phyloP scores from a whole-genome alignment of 345 rosid species.

The Balakata baccata region DNA sequence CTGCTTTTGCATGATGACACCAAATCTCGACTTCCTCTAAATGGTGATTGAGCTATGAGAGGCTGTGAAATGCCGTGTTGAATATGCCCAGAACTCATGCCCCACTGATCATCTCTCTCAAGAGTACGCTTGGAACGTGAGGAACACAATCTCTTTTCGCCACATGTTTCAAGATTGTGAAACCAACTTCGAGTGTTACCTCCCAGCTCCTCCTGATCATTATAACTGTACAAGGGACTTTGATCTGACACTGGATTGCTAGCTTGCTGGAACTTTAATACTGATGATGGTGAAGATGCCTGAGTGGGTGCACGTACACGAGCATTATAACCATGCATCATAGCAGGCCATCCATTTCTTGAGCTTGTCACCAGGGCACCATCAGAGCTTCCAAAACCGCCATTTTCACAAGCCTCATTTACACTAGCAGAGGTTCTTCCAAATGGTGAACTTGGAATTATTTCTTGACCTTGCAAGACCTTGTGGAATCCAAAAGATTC shows the following conservation, averaged over 20 bases:
- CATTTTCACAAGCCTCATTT: conserved; percentile 40
- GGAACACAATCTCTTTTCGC: conserved; percentile 22
- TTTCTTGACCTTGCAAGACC: conserved; percentile 99
- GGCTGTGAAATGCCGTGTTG: conserved; percentile 31
- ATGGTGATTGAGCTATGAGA: conserved; percentile 25
- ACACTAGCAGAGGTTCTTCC: conserved; percentile 23
- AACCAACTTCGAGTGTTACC: conserved; percentile 15
- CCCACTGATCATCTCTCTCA: conserved; percentile 19
- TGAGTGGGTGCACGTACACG: conserved; percentile 38
- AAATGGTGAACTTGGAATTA: conserved; percentile 44
- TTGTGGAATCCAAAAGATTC: conserved; percentile 67
- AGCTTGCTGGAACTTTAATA: conserved; percentile 55
- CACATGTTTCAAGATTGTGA: conserved; percentile 19
- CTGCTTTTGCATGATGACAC: conserved; percentile 57
- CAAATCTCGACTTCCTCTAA: conserved; percentile 38
- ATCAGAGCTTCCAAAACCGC: conserved; percentile 35
- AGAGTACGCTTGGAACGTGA: conserved; percentile 5
- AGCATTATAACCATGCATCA: conserved; percentile 40
- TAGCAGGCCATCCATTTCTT: conserved; percentile 53
- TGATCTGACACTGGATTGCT: conserved; percentile 26
- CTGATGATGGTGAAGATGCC: conserved; percentile 79
- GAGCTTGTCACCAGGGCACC: conserved; percentile 41
- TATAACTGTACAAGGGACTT: conserved; percentile 12
- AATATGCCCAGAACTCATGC: conserved; percentile 19
- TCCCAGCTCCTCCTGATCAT: conserved; percentile 28